These are phyloP conservation scores for Grifola frondosa DNA, from an alignment of 1,284 basidiomycete genomes.

Conservation along the genomic window DNA sequence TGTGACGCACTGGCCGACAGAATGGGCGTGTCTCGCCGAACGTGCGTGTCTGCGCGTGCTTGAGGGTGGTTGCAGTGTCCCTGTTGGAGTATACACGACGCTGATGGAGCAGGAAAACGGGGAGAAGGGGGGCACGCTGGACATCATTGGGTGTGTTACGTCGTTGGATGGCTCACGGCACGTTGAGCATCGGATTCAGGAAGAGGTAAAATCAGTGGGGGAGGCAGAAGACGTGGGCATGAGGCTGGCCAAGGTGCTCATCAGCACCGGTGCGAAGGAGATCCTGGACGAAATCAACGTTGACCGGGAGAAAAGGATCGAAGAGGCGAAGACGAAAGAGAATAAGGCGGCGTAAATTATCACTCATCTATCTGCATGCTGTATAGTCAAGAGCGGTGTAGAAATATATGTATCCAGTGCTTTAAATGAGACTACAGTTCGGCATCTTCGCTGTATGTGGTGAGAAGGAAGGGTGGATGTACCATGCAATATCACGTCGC, in stretches of 20 bases:
- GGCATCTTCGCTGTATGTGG: neutral
- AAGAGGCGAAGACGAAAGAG: conserved; percentile 33
- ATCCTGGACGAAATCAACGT: conserved; percentile 79
- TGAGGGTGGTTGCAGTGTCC: conserved; percentile 97
- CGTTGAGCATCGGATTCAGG: conserved; percentile 63
- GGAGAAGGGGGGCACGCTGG: conserved; percentile 43
- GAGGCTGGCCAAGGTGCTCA: conserved; percentile 61
- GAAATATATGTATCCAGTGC: neutral
- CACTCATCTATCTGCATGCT: too few species aligned
- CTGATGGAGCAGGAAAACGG: conserved; percentile 36
- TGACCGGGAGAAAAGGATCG: conserved; percentile 60
- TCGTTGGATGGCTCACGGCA: conserved; percentile 70
- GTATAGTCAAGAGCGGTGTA: too few species aligned
- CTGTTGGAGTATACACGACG: conserved; percentile 81
- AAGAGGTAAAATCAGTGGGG: conserved; percentile 49
- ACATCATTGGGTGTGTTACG: conserved; percentile 78
- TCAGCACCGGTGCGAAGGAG: conserved; percentile 67
- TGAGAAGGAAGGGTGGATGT: conserved; percentile 19
- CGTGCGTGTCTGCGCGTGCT: conserved; percentile 83
- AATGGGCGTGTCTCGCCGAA: conserved; percentile 80
- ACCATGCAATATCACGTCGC: conserved; percentile 35
- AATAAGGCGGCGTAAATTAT: conserved; percentile 1
- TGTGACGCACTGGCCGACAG: conserved; percentile 75
- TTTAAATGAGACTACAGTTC: neutral
- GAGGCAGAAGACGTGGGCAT: conserved; percentile 73